A percentile compares a stretch with the other conserved stretches of the same genome.
These are phyloP conservation scores for Yarrowia osloensis DNA, from an alignment of 805 yeast genomes.

Conservation along the genomic window DNA sequence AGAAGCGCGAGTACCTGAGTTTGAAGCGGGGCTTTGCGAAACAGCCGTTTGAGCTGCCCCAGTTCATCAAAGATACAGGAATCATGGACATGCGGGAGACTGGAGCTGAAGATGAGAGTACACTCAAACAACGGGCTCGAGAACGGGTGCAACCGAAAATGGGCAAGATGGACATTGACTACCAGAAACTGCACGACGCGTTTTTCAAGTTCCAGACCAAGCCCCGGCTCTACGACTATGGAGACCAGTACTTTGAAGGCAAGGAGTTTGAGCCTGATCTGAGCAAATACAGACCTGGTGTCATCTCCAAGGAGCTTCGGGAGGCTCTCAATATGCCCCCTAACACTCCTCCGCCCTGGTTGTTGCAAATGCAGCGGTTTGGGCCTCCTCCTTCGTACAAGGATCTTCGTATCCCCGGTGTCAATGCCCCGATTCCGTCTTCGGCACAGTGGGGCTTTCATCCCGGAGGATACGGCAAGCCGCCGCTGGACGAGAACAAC, in stretches of 20 bases:
- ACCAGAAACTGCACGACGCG: constrained; percentile 76
- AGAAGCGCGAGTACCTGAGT: constrained; percentile 71
- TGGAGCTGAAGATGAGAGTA: constrained; percentile 50
- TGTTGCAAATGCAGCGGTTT: constrained; percentile 59
- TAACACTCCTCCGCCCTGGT: constrained; percentile 77
- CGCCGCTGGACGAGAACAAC: constrained; percentile 43
- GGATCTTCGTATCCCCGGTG: constrained; percentile 58
- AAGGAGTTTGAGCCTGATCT: constrained; percentile 56
- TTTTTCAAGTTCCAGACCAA: constrained; percentile 79
- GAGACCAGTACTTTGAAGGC: constrained; percentile 81
- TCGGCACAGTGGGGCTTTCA: constrained; percentile 47
- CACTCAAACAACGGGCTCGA: constrained; percentile 71
- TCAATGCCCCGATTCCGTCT: constrained; percentile 47
- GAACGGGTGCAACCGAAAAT: constrained; percentile 87
- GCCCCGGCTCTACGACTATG: constrained; percentile 69
- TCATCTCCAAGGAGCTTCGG: constrained; percentile 59
- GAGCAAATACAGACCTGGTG: constrained; percentile 63
- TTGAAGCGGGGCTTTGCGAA: constrained; percentile 66
- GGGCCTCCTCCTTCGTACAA: constrained; percentile 89
- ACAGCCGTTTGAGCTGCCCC: constrained; percentile 74
- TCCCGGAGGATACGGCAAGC: constrained; percentile 47
- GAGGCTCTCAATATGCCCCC: constrained; percentile 68
- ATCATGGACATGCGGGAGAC: constrained; percentile 82
- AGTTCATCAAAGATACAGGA: constrained; percentile 77
- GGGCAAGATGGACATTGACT: constrained; percentile 85